Conservation (phyloP, 1,284 basidiomycete genomes). For the Dichomitus squalens region DNA sequence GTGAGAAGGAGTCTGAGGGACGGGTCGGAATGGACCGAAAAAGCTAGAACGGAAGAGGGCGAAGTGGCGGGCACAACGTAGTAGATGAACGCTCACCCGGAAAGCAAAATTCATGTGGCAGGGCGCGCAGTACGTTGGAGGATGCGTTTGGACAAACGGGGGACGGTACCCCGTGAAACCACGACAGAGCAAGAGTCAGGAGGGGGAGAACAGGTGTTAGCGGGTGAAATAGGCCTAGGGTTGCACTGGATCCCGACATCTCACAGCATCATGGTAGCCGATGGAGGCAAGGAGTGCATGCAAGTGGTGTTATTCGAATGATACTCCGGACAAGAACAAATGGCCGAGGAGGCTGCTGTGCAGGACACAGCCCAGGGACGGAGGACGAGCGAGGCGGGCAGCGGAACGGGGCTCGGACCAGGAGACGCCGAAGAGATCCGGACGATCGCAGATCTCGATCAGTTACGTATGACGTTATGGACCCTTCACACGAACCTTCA, state of each 20-base stretch:
- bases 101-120: background rate
- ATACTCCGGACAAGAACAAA: background rate
- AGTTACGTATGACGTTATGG: conserved; percentile 17
- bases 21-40: conserved; percentile 15
- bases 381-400: conserved; percentile 1
- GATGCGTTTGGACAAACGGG: background rate
- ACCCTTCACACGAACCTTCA: no score
- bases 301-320: background rate
- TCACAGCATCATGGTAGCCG: background rate
- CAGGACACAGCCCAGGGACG: background rate
- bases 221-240: background rate
- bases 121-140: background rate
- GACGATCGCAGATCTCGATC: conserved; percentile 3
- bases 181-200: background rate
- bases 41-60: conserved; percentile 3
- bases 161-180: conserved; percentile 1
- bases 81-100: background rate
- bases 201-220: background rate
- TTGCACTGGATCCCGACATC: background rate
- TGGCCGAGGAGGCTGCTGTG: background rate
- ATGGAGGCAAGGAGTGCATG: background rate
- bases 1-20: conserved; percentile 9
- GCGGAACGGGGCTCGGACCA: background rate
- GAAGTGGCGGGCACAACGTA: background rate
- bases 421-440: conserved; percentile 4